Percentiles rank a stretch among this genome's conserved stretches.
Evolutionary conservation across 768 basidiomycete genomes (phyloP).

Genomic region (Mrakia frigida): DNA sequence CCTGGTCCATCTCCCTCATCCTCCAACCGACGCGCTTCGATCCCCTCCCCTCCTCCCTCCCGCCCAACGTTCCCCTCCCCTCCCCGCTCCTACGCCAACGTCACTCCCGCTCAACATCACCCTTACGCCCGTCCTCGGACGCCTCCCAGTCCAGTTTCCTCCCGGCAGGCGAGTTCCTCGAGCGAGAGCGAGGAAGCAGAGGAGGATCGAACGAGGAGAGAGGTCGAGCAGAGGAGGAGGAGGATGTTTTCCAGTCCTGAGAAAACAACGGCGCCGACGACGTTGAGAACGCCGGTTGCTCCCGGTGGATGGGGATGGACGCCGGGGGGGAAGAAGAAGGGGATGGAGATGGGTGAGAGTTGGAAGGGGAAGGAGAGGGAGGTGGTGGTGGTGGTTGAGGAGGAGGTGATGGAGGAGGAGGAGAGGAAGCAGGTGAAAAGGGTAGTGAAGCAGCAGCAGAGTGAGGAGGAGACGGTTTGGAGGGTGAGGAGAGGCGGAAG

Average conservation of each 20-base stretch:
- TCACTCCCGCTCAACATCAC: not conserved
- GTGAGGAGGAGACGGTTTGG: constrained; percentile 6
- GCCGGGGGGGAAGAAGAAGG: constrained; percentile 15
- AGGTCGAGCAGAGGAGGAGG: not conserved
- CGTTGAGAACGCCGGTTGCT: not conserved
- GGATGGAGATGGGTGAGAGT: not conserved
- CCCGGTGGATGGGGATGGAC: constrained; percentile 26
- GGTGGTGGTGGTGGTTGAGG: not conserved
- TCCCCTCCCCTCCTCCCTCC: not conserved
- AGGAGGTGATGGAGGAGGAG: not conserved
- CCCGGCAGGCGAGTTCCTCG: not conserved
- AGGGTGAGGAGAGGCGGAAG: not conserved
- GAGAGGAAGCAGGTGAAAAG: not conserved
- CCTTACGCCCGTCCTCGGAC: not conserved
- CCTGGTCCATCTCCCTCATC: not conserved
- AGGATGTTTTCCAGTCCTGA: constrained; percentile 4
- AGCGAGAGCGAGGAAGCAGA: not conserved
- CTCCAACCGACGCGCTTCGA: not conserved
- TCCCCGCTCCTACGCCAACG: constrained; percentile 11
- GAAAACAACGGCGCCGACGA: not conserved
- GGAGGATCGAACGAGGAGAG: not conserved
- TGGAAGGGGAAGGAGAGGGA: constrained; percentile 18
- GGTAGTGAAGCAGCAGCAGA: not conserved
- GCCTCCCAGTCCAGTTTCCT: not conserved
- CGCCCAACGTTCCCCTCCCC: not conserved